Percentiles rank a stretch among this genome's conserved stretches.
phyloP scores from a whole-genome alignment of 192 early-diverging fungal genomes.

The Entophlyctis luteolus region DNA sequence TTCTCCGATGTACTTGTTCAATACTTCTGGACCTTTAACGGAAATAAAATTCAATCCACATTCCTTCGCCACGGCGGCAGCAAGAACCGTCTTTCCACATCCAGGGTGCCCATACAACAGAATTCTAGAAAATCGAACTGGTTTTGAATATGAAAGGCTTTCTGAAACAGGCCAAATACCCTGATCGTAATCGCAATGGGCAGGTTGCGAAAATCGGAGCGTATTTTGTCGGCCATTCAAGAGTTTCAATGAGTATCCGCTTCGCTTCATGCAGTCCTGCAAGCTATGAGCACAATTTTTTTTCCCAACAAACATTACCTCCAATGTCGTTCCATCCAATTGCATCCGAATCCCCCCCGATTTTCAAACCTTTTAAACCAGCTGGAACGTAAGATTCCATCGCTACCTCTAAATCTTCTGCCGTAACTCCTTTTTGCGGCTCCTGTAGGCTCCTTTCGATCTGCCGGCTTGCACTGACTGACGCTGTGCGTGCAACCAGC shows the following conservation, averaged over 20 bases:
- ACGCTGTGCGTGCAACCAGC: slow-evolving; percentile 74
- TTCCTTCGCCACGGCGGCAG: slow-evolving; percentile 91
- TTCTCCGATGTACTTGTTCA: slow-evolving; percentile 99
- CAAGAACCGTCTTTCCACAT: slow-evolving; percentile 97
- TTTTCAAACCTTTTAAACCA: slow-evolving; percentile 72
- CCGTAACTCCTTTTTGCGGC: slow-evolving; percentile 41
- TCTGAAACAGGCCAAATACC: slow-evolving; percentile 38
- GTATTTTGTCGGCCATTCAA: slow-evolving; percentile 94
- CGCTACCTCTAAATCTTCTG: slow-evolving; percentile 70
- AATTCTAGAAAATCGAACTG: slow-evolving; percentile 54
- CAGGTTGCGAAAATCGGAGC: slow-evolving; percentile 84
- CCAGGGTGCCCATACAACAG: slow-evolving; percentile 95
- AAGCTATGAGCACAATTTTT: not conserved
- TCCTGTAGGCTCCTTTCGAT: slow-evolving; percentile 3
- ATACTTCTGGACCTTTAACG: slow-evolving; percentile 93
- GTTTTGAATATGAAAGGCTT: not conserved
- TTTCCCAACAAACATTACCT: slow-evolving; percentile 35
- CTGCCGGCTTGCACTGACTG: slow-evolving; percentile 70
- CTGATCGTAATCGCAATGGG: slow-evolving; percentile 85
- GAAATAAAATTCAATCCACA: slow-evolving; percentile 96
- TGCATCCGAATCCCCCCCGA: slow-evolving; percentile 58
- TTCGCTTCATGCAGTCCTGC: slow-evolving; percentile 74
- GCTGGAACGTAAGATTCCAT: slow-evolving; percentile 74
- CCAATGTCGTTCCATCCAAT: slow-evolving; percentile 88
- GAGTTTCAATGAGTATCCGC: slow-evolving; percentile 77